A percentile compares a stretch with the other conserved stretches of the same genome.
Conservation (phyloP, 2,329 filamentous ascomycete genomes). For the Pseudogymnoascus sp. region DNA sequence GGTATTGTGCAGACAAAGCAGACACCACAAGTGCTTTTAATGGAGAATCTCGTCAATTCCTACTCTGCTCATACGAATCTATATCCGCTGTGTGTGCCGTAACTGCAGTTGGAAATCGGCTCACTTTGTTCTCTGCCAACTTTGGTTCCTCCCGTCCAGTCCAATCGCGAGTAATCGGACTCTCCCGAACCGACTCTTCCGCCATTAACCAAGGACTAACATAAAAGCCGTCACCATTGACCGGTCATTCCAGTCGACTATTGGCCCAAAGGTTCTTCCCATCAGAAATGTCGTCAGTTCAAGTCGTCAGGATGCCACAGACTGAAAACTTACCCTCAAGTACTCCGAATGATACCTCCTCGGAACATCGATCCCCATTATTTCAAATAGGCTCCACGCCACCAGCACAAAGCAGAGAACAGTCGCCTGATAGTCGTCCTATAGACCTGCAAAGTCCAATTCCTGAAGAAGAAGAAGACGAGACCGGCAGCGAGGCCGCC, state of each 20-base stretch:
- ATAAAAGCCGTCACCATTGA: neutral
- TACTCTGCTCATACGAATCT: neutral
- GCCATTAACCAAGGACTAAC: neutral
- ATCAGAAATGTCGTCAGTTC: neutral
- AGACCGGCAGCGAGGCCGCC: conserved; percentile 50
- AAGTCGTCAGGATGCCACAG: neutral
- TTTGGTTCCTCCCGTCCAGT: conserved; percentile 3
- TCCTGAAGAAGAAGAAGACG: conserved; percentile 44
- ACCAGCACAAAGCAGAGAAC: neutral
- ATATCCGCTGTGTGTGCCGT: neutral
- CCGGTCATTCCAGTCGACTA: neutral
- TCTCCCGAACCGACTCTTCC: conserved; percentile 1
- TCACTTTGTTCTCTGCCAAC: neutral
- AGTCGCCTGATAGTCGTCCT: conserved; percentile 26
- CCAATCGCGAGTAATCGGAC: neutral
- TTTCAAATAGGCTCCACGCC: neutral
- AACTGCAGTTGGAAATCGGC: neutral
- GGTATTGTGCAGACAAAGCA: neutral
- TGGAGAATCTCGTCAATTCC: neutral
- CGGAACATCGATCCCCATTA: neutral
- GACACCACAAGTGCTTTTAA: neutral
- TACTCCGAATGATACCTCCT: neutral
- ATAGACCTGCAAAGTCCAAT: conserved; percentile 45
- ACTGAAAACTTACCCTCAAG: neutral
- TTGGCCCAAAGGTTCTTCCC: neutral